These are phyloP conservation scores for Candida nemodendra DNA, from an alignment of 805 yeast species.

Conservation along the genomic window DNA sequence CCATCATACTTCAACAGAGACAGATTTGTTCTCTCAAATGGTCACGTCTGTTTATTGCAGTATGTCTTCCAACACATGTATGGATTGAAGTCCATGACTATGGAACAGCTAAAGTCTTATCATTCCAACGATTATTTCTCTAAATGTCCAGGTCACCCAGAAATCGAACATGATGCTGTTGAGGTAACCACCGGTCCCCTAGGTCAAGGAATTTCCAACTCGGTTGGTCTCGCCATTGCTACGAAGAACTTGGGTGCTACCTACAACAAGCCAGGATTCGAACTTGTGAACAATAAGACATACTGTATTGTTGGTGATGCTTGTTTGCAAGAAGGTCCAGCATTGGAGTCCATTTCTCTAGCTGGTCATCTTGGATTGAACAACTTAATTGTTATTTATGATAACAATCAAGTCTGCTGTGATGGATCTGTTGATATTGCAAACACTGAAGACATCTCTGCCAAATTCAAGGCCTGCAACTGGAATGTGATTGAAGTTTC, in stretches of 20 bases:
- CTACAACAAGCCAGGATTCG: conserved; percentile 84
- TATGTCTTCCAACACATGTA: conserved; percentile 82
- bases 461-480: conserved; percentile 88
- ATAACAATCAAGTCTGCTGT: conserved; percentile 94
- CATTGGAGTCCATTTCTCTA: conserved; percentile 88
- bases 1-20: conserved; percentile 94
- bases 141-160: conserved; percentile 98
- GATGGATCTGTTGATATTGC: conserved; percentile 91
- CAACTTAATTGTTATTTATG: conserved; percentile 92
- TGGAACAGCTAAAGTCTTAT: conserved; percentile 87
- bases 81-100: conserved; percentile 70
- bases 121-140: conserved; percentile 73
- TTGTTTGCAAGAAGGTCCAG: conserved; percentile 96
- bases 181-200: conserved; percentile 99
- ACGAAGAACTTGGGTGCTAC: conserved; percentile 88
- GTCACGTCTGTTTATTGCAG: conserved; percentile 91
- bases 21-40: conserved; percentile 91
- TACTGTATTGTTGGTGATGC: conserved; percentile 93
- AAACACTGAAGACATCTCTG: conserved; percentile 88
- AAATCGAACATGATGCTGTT: conserved; percentile 85
- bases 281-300: conserved; percentile 70
- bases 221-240: conserved; percentile 95
- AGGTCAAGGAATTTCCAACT: conserved; percentile 96
- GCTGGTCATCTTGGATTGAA: conserved; percentile 95
- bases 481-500: conserved; percentile 82